Evolutionary conservation across 2,329 filamentous ascomycete species (phyloP), one percentile per base, ranked within the genome.

Genomic region (Xylariaceae sp.): DNA sequence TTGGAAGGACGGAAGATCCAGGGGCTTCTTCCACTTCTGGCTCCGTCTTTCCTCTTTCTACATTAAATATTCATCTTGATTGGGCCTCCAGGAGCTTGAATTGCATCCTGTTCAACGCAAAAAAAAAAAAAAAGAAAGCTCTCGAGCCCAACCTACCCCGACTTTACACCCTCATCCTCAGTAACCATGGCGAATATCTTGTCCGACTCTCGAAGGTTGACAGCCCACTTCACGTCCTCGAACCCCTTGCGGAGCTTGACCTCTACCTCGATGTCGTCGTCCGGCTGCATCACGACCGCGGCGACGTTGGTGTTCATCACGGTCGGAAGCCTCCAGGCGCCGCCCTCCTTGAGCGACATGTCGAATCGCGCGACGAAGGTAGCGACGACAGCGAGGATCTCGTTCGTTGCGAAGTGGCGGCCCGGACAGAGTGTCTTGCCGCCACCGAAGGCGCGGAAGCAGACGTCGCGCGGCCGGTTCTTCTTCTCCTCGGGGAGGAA

Each of bases 351-450:
- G 39, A 52, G 51, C 31, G 40, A 44, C 50, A 59, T 56, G 11
- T 59, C 53, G 4, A 58, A 28, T 35, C 55, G 45, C 1, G 52
- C 47, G 11, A 58, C 36, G 17, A 55, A 56, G 1, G 53, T 37
- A 2, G 52, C 50, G n/a, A 54, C 51, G 5, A 52, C 38, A 8
- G 46, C 52, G 1, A 57, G 40, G 3, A 56, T 44, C 37, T 59
- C 52, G 21, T 55, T 56, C 0, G 54, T 56, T 2, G 54, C 54
- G 18, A 57, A 57, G 38, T 59, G 52, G 2, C 51, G 40, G 4
- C 55, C 51, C 2, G 54, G 54, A 30, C 53, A 57, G 3, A 57
- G 50, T 2, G 48, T 54, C 28, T 52, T 57, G 4, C 54, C 51
- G 1, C 55, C 53, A 3, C 55, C 54, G 23, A 57, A 56, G 0